Conservation (phyloP, 169 alveolate species). For the Cytauxzoon felis region DNA sequence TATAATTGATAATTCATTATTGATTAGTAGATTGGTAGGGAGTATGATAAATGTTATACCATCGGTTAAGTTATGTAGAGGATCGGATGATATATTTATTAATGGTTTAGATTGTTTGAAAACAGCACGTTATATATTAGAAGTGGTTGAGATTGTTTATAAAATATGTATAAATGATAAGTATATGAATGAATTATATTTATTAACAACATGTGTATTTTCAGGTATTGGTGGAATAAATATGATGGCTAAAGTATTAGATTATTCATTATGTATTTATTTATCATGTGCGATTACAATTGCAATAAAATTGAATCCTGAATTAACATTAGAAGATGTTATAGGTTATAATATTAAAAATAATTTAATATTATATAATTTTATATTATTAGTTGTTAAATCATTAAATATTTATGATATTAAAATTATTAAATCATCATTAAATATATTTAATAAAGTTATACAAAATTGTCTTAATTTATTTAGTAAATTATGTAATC, state of each 20-base stretch:
- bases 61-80: neutral
- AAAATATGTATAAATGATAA: slow-evolving; percentile 40
- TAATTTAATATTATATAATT: neutral
- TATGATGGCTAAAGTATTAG: slow-evolving; percentile 11
- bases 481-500: slow-evolving; percentile 40
- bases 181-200: slow-evolving; percentile 2
- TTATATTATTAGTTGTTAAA: slow-evolving; percentile 1
- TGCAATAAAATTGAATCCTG: slow-evolving; percentile 32
- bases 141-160: slow-evolving; percentile 51
- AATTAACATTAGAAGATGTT: slow-evolving; percentile 14
- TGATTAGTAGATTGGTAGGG: slow-evolving; percentile 27
- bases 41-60: slow-evolving; percentile 1
- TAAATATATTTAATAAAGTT: slow-evolving; percentile 2
- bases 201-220: slow-evolving; percentile 25
- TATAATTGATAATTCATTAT: slow-evolving; percentile 5
- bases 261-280: slow-evolving; percentile 20
- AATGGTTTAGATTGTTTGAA: slow-evolving; percentile 24
- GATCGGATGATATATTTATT: neutral
- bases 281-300: slow-evolving; percentile 31
- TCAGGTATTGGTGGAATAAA: slow-evolving; percentile 25
- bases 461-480: slow-evolving; percentile 42
- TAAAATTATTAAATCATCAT: slow-evolving; percentile 14
- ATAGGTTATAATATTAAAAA: slow-evolving; percentile 7
- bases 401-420: neutral
- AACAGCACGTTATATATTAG: slow-evolving; percentile 46